Base-by-base conservation (phyloP, 169 alveolate species). In the Babesia ovis region DNA sequence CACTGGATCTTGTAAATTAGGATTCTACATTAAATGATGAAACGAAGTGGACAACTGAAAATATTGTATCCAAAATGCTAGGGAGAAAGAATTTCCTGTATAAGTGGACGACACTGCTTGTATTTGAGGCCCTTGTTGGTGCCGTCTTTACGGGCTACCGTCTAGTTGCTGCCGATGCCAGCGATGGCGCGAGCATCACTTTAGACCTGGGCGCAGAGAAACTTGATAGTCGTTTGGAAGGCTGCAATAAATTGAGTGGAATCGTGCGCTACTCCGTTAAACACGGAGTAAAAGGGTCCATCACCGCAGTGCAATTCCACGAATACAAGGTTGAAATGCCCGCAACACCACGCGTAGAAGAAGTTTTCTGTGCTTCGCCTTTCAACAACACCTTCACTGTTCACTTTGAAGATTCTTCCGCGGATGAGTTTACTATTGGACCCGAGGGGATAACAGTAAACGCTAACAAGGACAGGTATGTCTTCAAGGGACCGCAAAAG, bases 361-460 rank as follows among this genome's bases (percentile, higher is more conserved):
- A 34, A 2, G 69, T 61, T 37, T 31, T 75, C 32, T 75, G 76
- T 39, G 61, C 75, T 11, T 46, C 85, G 4, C 85, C 85, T 2
- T 75, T 75, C 76, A 50, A 75, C 62, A 56, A 56, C 50, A 37
- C 34, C 25, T 53, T 61, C 34, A 75, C 85, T 6, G 59, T 75
- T 22, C 39, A 43, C 42, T 75, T 54, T 42, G 43, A 32, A 4
- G 85, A 75, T 43, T 18, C 9, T 16, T 22, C 85, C 11, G 25
- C 67, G 22, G 77, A 62, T 18, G 71, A 62, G 42, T 62, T 39
- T 41, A 20, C 34, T 12, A 20, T 73, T n/a, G 35, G 37, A 0
- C 25, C 66, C 5, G 29, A 59, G 9, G 83, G 83, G 9, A 41
- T 73, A 18, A 18, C 25, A 23, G 64, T 18, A 23, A 18, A 20